A percentile compares a stretch with the other conserved stretches of the same genome.
phyloP scores from a whole-genome alignment of 805 yeast genomes.

The Candida lessepsii region DNA sequence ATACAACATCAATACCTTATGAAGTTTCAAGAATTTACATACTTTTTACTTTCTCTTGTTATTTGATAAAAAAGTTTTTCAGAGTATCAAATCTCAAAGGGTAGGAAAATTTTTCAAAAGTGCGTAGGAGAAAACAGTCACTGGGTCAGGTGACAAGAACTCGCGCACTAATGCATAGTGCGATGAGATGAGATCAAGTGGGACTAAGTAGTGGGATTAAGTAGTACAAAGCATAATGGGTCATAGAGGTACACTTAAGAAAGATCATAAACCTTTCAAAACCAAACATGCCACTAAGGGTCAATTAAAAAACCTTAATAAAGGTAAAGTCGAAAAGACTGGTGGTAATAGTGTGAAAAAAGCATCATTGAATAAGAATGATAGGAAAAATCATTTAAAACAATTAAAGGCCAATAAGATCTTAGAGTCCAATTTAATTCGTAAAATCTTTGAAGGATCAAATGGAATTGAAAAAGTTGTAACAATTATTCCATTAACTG shows the following conservation, averaged over 20 bases:
- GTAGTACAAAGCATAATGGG: no score
- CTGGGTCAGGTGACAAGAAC: neutral
- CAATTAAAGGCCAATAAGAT: conserved; percentile 79
- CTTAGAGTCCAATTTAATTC: conserved; percentile 51
- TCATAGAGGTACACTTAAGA: conserved; percentile 82
- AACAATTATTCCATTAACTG: conserved; percentile 75
- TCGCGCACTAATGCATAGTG: no score
- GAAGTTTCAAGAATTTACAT: no score
- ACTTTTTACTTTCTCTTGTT: conserved; percentile 3
- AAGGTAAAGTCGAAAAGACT: conserved; percentile 82
- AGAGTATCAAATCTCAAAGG: neutral
- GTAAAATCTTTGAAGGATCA: conserved; percentile 76
- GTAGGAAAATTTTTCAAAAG: conserved; percentile 2
- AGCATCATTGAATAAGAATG: conserved; percentile 46
- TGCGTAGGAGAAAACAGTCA: conserved; percentile 1
- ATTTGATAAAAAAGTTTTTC: conserved; percentile 6
- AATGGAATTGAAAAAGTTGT: conserved; percentile 82
- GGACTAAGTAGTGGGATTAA: conserved; percentile 34
- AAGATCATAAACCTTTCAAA: conserved; percentile 86
- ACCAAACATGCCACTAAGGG: conserved; percentile 90
- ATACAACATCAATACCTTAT: no score
- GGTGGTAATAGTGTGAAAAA: conserved; percentile 36
- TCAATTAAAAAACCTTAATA: conserved; percentile 71
- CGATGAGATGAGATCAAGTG: conserved; percentile 15
- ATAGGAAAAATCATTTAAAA: conserved; percentile 74